Evolutionary conservation across 2,329 filamentous ascomycete genomes (phyloP).

Genomic region (Cercospora brassicicola): DNA sequence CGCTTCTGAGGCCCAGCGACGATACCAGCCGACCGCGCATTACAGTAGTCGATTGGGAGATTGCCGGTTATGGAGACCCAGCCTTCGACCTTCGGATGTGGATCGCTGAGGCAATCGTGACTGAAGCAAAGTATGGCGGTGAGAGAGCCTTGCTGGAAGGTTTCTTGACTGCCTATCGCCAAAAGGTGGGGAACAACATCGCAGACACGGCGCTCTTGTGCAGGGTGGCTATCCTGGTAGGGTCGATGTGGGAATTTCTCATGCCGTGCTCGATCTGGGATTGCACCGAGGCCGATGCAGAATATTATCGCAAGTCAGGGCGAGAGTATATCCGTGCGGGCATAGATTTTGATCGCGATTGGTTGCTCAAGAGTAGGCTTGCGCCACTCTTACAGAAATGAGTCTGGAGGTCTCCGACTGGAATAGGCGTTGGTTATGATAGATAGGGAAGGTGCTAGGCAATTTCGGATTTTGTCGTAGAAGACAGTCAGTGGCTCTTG

Average conservation of each 20-base stretch:
- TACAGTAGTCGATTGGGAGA: constrained; percentile 18
- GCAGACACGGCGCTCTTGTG: not conserved
- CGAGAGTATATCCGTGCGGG: not conserved
- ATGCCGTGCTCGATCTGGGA: not conserved
- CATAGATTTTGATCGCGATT: not conserved
- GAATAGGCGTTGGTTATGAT: not conserved
- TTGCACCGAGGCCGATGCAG: not conserved
- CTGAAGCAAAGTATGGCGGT: constrained; percentile 10
- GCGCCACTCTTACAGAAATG: not conserved
- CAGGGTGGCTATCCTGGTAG: not conserved
- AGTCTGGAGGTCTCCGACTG: not conserved
- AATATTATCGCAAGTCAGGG: not conserved
- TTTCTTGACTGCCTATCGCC: not conserved
- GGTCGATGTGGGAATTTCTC: not conserved
- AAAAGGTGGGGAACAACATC: not conserved
- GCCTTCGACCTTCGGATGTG: constrained; percentile 15
- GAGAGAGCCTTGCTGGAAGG: not conserved
- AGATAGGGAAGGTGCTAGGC: not conserved
- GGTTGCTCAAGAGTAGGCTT: not conserved
- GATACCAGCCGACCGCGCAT: not conserved
- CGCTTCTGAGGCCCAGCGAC: not conserved
- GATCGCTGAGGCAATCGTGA: constrained; percentile 13
- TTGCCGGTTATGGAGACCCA: constrained; percentile 5
- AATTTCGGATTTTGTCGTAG: not conserved
- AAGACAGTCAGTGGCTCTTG: not conserved